Evolutionary conservation across 2,329 filamentous ascomycete species (phyloP).

Genomic region (Aureobasidium leucospermi): DNA sequence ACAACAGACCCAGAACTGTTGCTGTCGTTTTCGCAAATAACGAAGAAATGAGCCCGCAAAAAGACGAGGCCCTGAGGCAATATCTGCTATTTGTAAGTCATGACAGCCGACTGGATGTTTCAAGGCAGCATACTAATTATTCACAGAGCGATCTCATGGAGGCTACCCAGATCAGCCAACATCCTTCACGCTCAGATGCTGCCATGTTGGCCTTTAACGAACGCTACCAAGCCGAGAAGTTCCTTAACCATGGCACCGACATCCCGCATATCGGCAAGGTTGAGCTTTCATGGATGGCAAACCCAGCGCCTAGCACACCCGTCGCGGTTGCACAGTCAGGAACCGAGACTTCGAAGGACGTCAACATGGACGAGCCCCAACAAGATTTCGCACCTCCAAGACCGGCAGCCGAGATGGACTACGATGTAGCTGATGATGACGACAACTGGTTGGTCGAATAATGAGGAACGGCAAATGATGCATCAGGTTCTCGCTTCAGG

Average conservation of each 20-base stretch:
- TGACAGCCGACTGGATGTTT: not conserved
- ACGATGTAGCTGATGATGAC: constrained; percentile 45
- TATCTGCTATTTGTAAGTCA: constrained; percentile 48
- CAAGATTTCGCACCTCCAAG: constrained; percentile 4
- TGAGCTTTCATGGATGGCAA: constrained; percentile 57
- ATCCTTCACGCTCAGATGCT: constrained; percentile 31
- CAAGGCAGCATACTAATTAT: constrained; percentile 11
- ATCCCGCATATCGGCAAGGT: constrained; percentile 59
- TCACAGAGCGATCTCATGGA: constrained; percentile 24
- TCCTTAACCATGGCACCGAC: constrained; percentile 28
- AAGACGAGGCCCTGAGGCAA: constrained; percentile 63
- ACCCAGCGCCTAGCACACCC: constrained; percentile 22
- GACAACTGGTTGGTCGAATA: constrained; percentile 33
- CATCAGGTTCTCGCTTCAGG: not conserved
- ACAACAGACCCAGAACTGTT: constrained; percentile 67
- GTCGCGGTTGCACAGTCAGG: constrained; percentile 18
- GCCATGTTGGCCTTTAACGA: constrained; percentile 38
- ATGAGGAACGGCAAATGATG: not conserved
- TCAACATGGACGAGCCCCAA: constrained; percentile 12
- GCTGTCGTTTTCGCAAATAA: constrained; percentile 47
- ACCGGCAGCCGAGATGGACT: constrained; percentile 34
- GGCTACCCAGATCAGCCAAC: constrained; percentile 30
- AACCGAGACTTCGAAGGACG: constrained; percentile 12
- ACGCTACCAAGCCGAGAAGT: constrained; percentile 56
- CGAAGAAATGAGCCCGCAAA: constrained; percentile 55